phyloP scores from a whole-genome alignment of 305 asterid species.

The Fraxinus velutina region DNA sequence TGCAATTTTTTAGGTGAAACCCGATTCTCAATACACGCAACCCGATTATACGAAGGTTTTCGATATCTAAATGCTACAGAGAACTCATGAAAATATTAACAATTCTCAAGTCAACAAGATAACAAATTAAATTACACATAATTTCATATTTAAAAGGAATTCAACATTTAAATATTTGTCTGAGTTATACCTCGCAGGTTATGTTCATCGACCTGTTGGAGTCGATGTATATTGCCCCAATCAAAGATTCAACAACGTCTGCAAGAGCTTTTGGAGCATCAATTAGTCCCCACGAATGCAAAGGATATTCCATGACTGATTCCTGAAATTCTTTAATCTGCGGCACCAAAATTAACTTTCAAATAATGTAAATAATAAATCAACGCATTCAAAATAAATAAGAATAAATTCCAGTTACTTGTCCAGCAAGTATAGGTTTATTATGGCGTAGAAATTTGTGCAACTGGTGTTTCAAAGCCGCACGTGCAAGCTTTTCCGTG shows the following conservation, averaged over 20 bases:
- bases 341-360: background rate
- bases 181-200: constrained; percentile 41
- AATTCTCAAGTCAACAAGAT: no score
- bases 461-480: constrained; percentile 31
- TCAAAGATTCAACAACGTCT: constrained; percentile 47
- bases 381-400: background rate
- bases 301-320: constrained; percentile 35
- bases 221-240: constrained; percentile 49
- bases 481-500: constrained; percentile 60
- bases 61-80: no score
- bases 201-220: constrained; percentile 27
- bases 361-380: background rate
- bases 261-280: constrained; percentile 42
- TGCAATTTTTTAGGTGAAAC: background rate
- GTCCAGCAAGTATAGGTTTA: constrained; percentile 27
- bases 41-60: no score
- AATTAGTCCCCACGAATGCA: constrained; percentile 51
- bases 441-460: constrained; percentile 38
- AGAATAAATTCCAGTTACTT: constrained; percentile 24
- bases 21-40: no score
- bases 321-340: constrained; percentile 47
- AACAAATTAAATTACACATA: no score
- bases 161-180: background rate
- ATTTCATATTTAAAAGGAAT: background rate
- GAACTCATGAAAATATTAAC: no score